Percentiles rank a stretch among this genome's conserved stretches.
These are phyloP conservation scores for Besnoitia besnoiti DNA, from an alignment of 169 alveolate species.

Conservation along the genomic window DNA sequence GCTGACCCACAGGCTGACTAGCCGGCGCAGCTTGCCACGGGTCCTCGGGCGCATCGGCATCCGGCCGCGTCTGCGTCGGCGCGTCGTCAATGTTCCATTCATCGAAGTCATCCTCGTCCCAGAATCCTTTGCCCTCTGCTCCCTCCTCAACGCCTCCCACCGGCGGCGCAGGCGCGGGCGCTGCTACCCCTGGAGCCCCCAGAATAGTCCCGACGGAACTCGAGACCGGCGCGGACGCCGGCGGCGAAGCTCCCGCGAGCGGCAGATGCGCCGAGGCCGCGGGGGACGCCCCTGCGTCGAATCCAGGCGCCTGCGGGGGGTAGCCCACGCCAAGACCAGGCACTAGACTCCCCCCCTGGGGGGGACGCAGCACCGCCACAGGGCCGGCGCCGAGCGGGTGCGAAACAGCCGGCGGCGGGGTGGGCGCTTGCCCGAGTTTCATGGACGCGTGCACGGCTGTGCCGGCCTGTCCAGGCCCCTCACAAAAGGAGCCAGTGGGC, in stretches of 20 bases:
- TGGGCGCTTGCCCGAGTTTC: background rate
- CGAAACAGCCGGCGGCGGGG: background rate
- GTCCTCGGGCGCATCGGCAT: background rate
- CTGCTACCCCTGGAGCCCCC: background rate
- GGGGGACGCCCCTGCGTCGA: too few species aligned
- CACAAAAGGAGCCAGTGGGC: background rate
- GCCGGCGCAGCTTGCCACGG: background rate
- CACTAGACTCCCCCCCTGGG: too few species aligned
- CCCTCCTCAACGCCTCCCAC: background rate
- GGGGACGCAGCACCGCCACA: too few species aligned
- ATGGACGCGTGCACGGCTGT: background rate
- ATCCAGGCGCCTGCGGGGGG: too few species aligned
- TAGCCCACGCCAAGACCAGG: too few species aligned
- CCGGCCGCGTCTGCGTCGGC: background rate
- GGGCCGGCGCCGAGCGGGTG: background rate
- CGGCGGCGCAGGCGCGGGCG: too few species aligned
- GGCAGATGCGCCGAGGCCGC: too few species aligned
- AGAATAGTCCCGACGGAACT: background rate
- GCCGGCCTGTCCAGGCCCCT: background rate
- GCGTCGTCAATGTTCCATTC: conserved; percentile 24
- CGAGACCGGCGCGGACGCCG: background rate
- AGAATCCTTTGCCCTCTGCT: background rate
- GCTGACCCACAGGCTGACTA: background rate
- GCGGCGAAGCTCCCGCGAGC: too few species aligned
- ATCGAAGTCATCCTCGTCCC: conserved; percentile 25